phyloP scores from a whole-genome alignment of 345 rosid genomes.

The Carallia brachiata region DNA sequence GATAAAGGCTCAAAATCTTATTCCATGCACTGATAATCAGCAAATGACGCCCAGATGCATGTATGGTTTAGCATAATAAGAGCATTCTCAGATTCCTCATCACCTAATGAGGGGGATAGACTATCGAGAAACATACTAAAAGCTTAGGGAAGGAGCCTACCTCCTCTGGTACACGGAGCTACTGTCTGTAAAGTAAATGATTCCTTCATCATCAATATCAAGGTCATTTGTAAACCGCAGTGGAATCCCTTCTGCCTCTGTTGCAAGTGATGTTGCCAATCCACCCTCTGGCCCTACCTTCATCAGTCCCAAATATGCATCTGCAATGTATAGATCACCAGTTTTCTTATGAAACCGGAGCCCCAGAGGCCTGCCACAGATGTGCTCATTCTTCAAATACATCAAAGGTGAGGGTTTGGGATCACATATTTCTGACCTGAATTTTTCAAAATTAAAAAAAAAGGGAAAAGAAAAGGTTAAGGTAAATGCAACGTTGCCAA shows the following conservation, averaged over 20 bases:
- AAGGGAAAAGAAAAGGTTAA: background rate
- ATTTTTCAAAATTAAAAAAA: slow-evolving; percentile 10
- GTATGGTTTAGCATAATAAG: too few relatives aligned
- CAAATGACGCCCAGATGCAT: background rate
- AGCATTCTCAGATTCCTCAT: too few relatives aligned
- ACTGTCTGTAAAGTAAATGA: slow-evolving; percentile 87
- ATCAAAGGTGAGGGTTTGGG: slow-evolving; percentile 57
- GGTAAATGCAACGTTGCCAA: background rate
- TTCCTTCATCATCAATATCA: slow-evolving; percentile 85
- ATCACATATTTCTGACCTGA: slow-evolving; percentile 72
- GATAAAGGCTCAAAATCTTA: too few relatives aligned
- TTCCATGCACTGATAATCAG: background rate
- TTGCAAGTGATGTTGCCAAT: slow-evolving; percentile 60
- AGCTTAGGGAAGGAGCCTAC: slow-evolving; percentile 24
- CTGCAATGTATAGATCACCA: slow-evolving; percentile 88
- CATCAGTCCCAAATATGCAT: slow-evolving; percentile 86
- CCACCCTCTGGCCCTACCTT: slow-evolving; percentile 95
- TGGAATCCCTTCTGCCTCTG: slow-evolving; percentile 81
- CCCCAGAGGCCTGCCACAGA: slow-evolving; percentile 94
- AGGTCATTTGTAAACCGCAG: slow-evolving; percentile 82
- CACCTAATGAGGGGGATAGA: too few relatives aligned
- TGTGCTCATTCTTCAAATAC: slow-evolving; percentile 80
- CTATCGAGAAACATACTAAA: background rate
- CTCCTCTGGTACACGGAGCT: slow-evolving; percentile 74
- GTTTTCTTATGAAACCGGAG: slow-evolving; percentile 77